phyloP scores from a whole-genome alignment of 768 basidiomycete genomes.

The Mycena crocata region DNA sequence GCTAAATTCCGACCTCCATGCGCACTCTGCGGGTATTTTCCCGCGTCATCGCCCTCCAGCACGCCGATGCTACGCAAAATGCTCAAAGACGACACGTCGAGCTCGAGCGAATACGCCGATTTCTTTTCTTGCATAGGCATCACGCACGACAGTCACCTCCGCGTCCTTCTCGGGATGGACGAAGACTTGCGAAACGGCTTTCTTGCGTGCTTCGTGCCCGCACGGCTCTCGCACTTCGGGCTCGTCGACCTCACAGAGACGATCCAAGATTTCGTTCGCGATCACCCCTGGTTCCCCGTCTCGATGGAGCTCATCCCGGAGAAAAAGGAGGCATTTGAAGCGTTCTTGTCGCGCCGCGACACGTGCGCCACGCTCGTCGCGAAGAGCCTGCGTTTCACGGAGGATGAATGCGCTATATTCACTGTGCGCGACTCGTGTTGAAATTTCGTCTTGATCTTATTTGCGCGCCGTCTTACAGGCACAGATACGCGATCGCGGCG shows the following conservation, averaged over 20 bases:
- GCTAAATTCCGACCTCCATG: neutral
- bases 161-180: conserved; percentile 6
- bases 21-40: neutral
- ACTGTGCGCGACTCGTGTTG: neutral
- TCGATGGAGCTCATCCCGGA: neutral
- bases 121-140: conserved; percentile 1
- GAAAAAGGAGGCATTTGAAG: neutral
- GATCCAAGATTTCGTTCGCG: neutral
- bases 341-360: neutral
- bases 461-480: neutral
- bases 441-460: neutral
- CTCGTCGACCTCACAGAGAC: neutral
- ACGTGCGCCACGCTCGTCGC: neutral
- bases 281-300: neutral
- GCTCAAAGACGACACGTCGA: neutral
- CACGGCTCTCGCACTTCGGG: neutral
- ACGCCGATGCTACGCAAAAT: neutral
- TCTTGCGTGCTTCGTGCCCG: neutral
- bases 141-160: neutral
- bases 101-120: neutral
- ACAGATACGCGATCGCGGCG: neutral
- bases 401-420: neutral
- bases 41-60: neutral
- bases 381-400: neutral
- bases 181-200: neutral